Base-by-base conservation (phyloP, 352 stramenopile species). In the Phytophthora brassicae region DNA sequence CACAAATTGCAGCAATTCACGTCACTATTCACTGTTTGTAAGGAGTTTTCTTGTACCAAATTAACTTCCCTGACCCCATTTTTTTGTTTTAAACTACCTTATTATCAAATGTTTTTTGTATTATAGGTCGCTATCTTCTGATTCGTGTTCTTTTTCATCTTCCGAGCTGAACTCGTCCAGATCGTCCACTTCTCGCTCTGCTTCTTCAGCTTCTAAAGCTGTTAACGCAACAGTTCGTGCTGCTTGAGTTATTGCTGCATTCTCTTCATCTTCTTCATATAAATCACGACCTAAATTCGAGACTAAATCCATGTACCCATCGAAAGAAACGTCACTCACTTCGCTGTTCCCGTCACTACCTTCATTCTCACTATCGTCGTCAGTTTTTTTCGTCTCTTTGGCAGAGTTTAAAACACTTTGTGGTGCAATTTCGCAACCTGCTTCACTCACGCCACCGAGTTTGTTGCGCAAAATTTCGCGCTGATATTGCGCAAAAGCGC, bases 281-380 rank as follows among this genome's bases (percentile, higher is more conserved):
- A n/a, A n/a, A n/a, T n/a, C n/a, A n/a, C n/a, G n/a, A n/a, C n/a
- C n/a, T n/a, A n/a, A n/a, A n/a, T 75, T 75, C 16, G 60, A 57
- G 23, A 87, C 78, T 13, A 88, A 67, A 43, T 89, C 79, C 2
- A 79, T 66, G 39, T 89, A 89, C 9, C 75, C 81, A 24, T 88
- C 79, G 45, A 89, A 89, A 1, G 66, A 84, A 2, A 90, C 75
- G 11, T 92, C 84, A 38, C 84, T 92, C 65, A 92, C 72, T 48
- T 86, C 79, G 54, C 84, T 92, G 62, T 91, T 92, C 63, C 88
- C 69, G 9, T 60, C 66, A 44, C 66, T 74, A 8, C 8, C 26
- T 31, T 31, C 26, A 31, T 31, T 8, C 26, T 4, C 4, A 8
- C 8, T 8, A 9, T 31, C 26, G 8, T 73, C 68, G n/a, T n/a